Base-by-base conservation (phyloP, 148 eudicot species). In the Vaccinium vitisidaea region DNA sequence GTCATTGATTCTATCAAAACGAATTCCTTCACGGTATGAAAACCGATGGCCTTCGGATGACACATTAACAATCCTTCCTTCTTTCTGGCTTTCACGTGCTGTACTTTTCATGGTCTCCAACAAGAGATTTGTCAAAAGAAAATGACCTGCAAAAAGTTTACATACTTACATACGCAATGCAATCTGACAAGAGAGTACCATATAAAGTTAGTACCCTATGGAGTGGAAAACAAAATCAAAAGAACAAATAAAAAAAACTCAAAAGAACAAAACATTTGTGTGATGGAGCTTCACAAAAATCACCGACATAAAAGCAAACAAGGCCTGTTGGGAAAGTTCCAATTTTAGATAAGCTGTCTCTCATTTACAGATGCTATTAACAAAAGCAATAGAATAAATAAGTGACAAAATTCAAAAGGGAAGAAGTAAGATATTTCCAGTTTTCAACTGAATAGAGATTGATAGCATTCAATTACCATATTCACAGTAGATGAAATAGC, bases 1-100 rank as follows among this genome's bases (percentile, higher is more conserved):
- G 46, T 96, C 95, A 49, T 93, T 96, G 80, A 96, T 89, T 84
- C 86, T 93, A 81, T 93, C 98, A 86, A 94, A 96, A 79, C 88
- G 88, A 65, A 95, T 90, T 83, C 98, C 74, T 69, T 69, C 95
- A 14, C 81, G 27, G 63, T 91, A 93, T 13, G 91, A 82, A 86
- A 88, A 92, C 11, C 91, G 86, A 84, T 96, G 98, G 18, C 86
- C 92, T 78, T 84, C 91, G 61, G 98, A 96, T 58, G 98, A 87
- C 82, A 96, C 92, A 91, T 61, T 92, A 65, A 94, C 92, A 83
- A 96, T 92, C 88, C 98, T 92, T 85, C 98, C 97, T 91, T 96
- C 98, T 75, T 80, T 90, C 15, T 86, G 86, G 86, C 91, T 90
- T 86, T 90, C 92, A 14, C 80, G 23, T 19, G 92, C 93, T 32